phyloP scores from a whole-genome alignment of 495 filamentous ascomycete genomes.

The Penicillium roqueforti region DNA sequence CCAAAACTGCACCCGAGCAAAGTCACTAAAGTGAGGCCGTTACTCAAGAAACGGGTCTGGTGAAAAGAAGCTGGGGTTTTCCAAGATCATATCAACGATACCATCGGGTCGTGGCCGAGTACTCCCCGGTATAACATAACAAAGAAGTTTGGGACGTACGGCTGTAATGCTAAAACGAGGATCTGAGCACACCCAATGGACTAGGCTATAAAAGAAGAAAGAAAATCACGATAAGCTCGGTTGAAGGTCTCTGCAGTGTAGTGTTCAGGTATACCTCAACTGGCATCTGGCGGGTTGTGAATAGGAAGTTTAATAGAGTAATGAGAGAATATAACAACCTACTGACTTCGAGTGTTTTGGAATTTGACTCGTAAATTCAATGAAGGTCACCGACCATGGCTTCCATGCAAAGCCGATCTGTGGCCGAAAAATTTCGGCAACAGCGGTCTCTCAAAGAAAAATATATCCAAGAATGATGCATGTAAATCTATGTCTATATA shows the following conservation, averaged over 20 bases:
- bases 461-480: background rate
- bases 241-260: background rate
- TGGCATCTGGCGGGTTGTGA: background rate
- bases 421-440: background rate
- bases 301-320: background rate
- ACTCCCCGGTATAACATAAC: too few relatives aligned
- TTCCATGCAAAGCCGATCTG: background rate
- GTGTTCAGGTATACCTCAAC: background rate
- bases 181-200: background rate
- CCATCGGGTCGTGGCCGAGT: too few relatives aligned
- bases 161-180: background rate
- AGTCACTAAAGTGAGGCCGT: too few relatives aligned
- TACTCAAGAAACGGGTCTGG: too few relatives aligned
- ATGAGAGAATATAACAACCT: background rate
- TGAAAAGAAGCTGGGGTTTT: too few relatives aligned
- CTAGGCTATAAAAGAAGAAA: background rate
- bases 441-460: background rate
- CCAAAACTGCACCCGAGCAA: too few relatives aligned
- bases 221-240: background rate
- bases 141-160: too few relatives aligned
- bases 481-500: background rate
- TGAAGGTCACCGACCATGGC: background rate
- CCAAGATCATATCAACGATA: too few relatives aligned
- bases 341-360: background rate
- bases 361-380: background rate